Conservation (phyloP, 176 grass and related monocot genomes). For the Musa acuminata region DNA sequence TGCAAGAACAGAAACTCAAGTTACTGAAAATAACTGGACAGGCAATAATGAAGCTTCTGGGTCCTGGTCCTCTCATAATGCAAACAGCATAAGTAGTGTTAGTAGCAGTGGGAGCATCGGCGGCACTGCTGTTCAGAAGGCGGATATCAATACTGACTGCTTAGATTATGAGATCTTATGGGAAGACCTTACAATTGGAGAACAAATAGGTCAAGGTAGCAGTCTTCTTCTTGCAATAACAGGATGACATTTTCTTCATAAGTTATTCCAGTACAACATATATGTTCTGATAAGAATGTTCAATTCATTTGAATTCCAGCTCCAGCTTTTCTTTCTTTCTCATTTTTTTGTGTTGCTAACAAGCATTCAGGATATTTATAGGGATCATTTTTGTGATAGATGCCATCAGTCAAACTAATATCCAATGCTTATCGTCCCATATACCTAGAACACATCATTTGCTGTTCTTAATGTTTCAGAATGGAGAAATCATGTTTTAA, state of each 20-base stretch:
- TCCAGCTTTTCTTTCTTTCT: not conserved
- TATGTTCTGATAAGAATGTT: not conserved
- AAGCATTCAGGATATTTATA: not conserved
- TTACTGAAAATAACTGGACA: conserved; percentile 34
- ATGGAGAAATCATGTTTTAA: no score
- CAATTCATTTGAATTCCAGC: not conserved
- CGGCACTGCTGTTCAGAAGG: conserved; percentile 73
- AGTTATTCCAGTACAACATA: not conserved
- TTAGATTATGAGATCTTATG: conserved; percentile 98
- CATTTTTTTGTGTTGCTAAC: not conserved
- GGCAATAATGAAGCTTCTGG: conserved; percentile 58
- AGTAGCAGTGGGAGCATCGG: conserved; percentile 88
- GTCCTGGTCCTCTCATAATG: conserved; percentile 89
- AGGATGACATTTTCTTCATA: not conserved
- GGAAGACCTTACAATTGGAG: conserved; percentile 90
- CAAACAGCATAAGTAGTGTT: conserved; percentile 84
- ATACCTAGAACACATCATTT: no score
- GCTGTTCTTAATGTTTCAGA: no score
- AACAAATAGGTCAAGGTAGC: conserved; percentile 96
- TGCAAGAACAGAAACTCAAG: conserved; percentile 35
- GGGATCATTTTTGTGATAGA: not conserved
- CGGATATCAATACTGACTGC: conserved; percentile 79
- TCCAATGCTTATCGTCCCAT: not conserved
- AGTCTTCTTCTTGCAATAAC: conserved; percentile 12
- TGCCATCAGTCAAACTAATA: not conserved